Evolutionary conservation across 2,329 filamentous ascomycete genomes (phyloP).

Genomic region (Neofusicoccum ribis): DNA sequence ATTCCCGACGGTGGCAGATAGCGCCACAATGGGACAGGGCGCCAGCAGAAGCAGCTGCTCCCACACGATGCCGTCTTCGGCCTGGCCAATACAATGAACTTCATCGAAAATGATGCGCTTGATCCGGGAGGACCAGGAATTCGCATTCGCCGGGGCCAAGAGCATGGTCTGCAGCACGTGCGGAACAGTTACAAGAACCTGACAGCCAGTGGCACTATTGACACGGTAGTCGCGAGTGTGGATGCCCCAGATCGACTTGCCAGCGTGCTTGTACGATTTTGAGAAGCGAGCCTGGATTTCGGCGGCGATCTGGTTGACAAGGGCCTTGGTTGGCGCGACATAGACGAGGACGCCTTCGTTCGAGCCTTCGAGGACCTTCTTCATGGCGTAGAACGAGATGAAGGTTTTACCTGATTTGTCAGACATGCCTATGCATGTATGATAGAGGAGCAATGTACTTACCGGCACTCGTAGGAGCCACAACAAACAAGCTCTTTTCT

Average conservation of each 20-base stretch:
- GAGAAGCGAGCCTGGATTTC: conserved; percentile 74
- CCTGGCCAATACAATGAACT: conserved; percentile 76
- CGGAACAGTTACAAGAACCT: conserved; percentile 75
- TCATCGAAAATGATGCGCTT: conserved; percentile 81
- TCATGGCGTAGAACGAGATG: conserved; percentile 83
- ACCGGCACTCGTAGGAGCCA: conserved; percentile 75
- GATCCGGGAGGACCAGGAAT: conserved; percentile 66
- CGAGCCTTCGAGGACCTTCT: conserved; percentile 66
- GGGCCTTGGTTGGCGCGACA: conserved; percentile 76
- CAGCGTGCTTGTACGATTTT: conserved; percentile 61
- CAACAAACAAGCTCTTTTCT: conserved; percentile 69
- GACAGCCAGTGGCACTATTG: conserved; percentile 71
- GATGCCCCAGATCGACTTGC: conserved; percentile 74
- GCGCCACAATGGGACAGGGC: conserved; percentile 74
- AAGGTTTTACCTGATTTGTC: conserved; percentile 62
- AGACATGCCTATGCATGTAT: background rate
- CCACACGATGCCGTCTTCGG: conserved; percentile 75
- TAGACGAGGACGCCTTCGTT: conserved; percentile 74
- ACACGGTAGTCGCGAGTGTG: conserved; percentile 74
- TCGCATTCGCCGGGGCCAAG: conserved; percentile 64
- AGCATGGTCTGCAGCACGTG: conserved; percentile 80
- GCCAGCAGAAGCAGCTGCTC: conserved; percentile 74
- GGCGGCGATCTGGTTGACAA: conserved; percentile 81
- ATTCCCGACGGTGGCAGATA: conserved; percentile 79
- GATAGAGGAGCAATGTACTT: background rate